phyloP scores from a whole-genome alignment of 2,329 filamentous ascomycete genomes.

The Fusarium temperatum region DNA sequence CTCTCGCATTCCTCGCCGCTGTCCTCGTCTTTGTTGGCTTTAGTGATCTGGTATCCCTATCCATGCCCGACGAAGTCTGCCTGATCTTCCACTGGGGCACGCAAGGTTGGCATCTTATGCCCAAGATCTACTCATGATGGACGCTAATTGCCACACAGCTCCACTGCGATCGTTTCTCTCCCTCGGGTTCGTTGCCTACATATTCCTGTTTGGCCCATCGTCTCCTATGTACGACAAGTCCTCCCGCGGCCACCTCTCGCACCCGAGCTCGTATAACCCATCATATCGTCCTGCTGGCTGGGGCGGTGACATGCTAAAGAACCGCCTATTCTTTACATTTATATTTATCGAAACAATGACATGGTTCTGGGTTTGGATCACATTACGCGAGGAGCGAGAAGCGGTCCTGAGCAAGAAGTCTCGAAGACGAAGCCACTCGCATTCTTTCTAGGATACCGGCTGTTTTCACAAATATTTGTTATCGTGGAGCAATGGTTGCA shows the following conservation, averaged over 20 bases:
- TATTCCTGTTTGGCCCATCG: conserved; percentile 66
- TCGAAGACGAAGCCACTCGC: conserved; percentile 41
- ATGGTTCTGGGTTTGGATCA: conserved; percentile 89
- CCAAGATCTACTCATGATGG: neutral
- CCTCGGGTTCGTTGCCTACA: conserved; percentile 69
- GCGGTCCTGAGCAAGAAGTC: conserved; percentile 53
- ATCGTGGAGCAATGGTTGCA: neutral
- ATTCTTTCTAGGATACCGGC: conserved; percentile 12
- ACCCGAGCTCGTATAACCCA: conserved; percentile 47
- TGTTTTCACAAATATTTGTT: neutral
- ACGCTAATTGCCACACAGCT: conserved; percentile 52
- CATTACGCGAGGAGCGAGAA: conserved; percentile 71
- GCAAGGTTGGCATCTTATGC: conserved; percentile 63
- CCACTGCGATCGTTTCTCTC: conserved; percentile 73
- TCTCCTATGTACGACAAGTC: conserved; percentile 57
- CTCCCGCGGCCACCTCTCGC: conserved; percentile 30
- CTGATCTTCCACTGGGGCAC: conserved; percentile 71
- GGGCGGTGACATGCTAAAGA: conserved; percentile 78
- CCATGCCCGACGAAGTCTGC: conserved; percentile 72
- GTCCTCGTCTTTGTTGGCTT: conserved; percentile 70
- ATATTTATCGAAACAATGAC: conserved; percentile 82
- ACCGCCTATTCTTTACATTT: conserved; percentile 85
- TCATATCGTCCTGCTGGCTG: conserved; percentile 52
- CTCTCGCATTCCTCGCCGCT: conserved; percentile 77
- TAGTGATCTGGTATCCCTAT: conserved; percentile 72